A percentile compares a stretch with the other conserved stretches of the same genome.
Conservation (phyloP, 1,139 yeast species). For the Blastobotrys apis region DNA sequence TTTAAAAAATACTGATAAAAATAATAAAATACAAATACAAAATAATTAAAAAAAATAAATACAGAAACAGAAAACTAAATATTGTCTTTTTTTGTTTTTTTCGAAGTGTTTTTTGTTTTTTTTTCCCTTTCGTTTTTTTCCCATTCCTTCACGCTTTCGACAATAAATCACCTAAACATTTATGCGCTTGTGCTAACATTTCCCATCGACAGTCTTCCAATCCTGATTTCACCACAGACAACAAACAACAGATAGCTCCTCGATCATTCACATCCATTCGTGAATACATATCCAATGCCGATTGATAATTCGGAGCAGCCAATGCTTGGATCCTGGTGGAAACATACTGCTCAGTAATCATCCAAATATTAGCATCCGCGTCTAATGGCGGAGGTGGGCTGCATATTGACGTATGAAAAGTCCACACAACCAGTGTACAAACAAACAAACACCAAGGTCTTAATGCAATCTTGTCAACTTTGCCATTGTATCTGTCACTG, state of each 20-base stretch:
- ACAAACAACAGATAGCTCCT: constrained; percentile 15
- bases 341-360: constrained; percentile 16
- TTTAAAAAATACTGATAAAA: too few species aligned
- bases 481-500: constrained; percentile 14
- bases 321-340: constrained; percentile 18
- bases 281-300: constrained; percentile 12
- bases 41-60: too few species aligned
- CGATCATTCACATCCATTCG: constrained; percentile 11
- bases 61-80: too few species aligned
- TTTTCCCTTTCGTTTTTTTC: too few species aligned
- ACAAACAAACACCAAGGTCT: constrained; percentile 23
- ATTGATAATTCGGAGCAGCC: constrained; percentile 10
- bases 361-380: constrained; percentile 11
- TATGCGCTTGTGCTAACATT: constrained; percentile 18
- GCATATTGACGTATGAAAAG: constrained; percentile 16
- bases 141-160: too few species aligned
- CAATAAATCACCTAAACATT: constrained; percentile 16
- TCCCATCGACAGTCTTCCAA: constrained; percentile 20
- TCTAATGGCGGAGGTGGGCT: constrained; percentile 1
- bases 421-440: constrained; percentile 20
- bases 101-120: too few species aligned
- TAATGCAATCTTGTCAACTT: constrained; percentile 20
- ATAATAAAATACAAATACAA: too few species aligned
- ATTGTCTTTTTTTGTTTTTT: not conserved
- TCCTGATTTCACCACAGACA: constrained; percentile 14